A percentile compares a stretch with the other conserved stretches of the same genome.
Evolutionary conservation across 2,329 filamentous ascomycete species (phyloP).

Genomic region (Ramularia endophylla): DNA sequence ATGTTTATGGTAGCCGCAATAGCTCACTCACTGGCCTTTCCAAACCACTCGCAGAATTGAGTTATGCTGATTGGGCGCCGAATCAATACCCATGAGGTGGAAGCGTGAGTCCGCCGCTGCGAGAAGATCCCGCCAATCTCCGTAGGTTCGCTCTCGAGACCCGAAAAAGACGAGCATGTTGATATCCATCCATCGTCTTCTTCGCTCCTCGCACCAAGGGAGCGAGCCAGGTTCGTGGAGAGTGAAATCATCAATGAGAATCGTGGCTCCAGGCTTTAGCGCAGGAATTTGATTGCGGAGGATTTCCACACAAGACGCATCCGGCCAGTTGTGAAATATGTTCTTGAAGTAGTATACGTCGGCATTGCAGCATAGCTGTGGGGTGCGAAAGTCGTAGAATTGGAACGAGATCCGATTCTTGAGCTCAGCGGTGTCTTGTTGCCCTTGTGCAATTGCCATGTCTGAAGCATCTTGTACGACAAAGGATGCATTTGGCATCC

Average conservation of each 20-base stretch:
- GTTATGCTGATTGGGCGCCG: too few species aligned
- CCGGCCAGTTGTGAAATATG: constrained; percentile 21
- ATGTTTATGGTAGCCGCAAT: too few species aligned
- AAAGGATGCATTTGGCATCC: too few species aligned
- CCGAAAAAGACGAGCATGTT: constrained; percentile 2
- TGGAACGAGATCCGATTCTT: background rate
- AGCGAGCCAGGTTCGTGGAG: constrained; percentile 10
- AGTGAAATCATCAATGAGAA: constrained; percentile 18
- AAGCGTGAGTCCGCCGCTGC: constrained; percentile 1
- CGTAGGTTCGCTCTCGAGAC: background rate
- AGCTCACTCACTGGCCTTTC: too few species aligned
- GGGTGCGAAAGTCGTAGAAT: background rate
- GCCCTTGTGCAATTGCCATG: background rate
- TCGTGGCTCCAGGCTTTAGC: constrained; percentile 14
- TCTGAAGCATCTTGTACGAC: constrained; percentile 1
- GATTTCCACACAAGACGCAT: constrained; percentile 14
- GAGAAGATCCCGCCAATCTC: background rate
- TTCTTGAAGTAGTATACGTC: constrained; percentile 22
- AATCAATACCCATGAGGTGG: too few species aligned
- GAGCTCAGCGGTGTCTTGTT: background rate
- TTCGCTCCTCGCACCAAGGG: constrained; percentile 11
- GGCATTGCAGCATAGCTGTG: constrained; percentile 27
- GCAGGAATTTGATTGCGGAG: constrained; percentile 11
- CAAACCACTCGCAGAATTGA: too few species aligned
- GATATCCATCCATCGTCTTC: constrained; percentile 4